A percentile compares a stretch with the other conserved stretches of the same genome.
phyloP scores from a whole-genome alignment of 805 yeast genomes.

The Metschnikowia vanudenii region DNA sequence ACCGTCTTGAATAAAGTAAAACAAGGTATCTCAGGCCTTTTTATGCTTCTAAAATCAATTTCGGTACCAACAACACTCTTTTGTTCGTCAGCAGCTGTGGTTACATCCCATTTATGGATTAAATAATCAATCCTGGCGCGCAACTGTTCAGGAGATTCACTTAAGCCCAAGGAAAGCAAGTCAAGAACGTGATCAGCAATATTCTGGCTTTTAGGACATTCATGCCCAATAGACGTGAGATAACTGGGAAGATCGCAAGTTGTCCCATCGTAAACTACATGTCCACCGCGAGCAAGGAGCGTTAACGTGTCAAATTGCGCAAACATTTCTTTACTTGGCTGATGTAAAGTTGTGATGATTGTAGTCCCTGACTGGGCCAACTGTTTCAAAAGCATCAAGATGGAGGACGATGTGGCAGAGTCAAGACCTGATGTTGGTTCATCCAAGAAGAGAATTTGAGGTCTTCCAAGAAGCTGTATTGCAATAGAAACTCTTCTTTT shows the following conservation, averaged over 20 bases:
- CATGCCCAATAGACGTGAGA: slow-evolving; percentile 49
- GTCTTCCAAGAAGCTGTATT: slow-evolving; percentile 69
- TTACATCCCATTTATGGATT: slow-evolving; percentile 28
- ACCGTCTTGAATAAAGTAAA: slow-evolving; percentile 30
- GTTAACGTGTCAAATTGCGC: slow-evolving; percentile 67
- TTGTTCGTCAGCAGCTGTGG: slow-evolving; percentile 30
- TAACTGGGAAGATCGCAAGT: slow-evolving; percentile 46
- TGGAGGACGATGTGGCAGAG: slow-evolving; percentile 70
- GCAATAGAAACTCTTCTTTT: slow-evolving; percentile 82
- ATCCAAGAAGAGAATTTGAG: slow-evolving; percentile 70
- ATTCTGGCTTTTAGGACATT: slow-evolving; percentile 60
- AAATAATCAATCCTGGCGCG: slow-evolving; percentile 25
- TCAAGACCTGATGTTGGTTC: slow-evolving; percentile 92
- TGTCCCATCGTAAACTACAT: slow-evolving; percentile 64
- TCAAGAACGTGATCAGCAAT: slow-evolving; percentile 77
- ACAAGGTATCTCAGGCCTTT: slow-evolving; percentile 26
- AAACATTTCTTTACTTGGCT: slow-evolving; percentile 71
- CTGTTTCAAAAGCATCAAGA: slow-evolving; percentile 56
- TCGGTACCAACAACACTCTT: slow-evolving; percentile 1
- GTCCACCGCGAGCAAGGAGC: slow-evolving; percentile 70
- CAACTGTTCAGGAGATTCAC: slow-evolving; percentile 25
- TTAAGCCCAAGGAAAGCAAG: slow-evolving; percentile 49
- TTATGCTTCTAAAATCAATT: slow-evolving; percentile 31
- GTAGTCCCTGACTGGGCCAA: slow-evolving; percentile 67
- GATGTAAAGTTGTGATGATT: slow-evolving; percentile 73